Evolutionary conservation across 1,284 basidiomycete genomes (phyloP).

Genomic region (Ganoderma lucidum): DNA sequence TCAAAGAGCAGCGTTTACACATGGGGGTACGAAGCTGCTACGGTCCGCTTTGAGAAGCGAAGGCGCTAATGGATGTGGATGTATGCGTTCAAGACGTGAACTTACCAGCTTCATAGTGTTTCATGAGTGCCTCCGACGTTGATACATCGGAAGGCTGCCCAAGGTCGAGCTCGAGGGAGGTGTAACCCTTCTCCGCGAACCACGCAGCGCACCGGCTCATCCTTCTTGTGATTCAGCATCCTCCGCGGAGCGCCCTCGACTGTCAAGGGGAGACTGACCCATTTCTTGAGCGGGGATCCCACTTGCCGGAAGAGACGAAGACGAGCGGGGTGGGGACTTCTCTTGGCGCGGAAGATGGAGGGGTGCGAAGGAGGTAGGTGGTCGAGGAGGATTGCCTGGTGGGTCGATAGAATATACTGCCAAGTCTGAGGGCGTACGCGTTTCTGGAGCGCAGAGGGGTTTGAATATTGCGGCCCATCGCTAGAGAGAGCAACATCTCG

Average conservation of each 20-base stretch:
- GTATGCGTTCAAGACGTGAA: background rate
- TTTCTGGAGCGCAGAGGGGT: constrained; percentile 14
- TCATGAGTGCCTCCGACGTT: constrained; percentile 42
- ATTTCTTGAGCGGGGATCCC: constrained; percentile 29
- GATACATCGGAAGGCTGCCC: constrained; percentile 39
- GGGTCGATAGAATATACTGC: constrained; percentile 22
- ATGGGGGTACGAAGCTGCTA: background rate
- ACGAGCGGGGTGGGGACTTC: constrained; percentile 62
- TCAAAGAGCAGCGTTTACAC: background rate
- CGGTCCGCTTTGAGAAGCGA: background rate
- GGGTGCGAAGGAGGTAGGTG: constrained; percentile 43
- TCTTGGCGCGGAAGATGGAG: constrained; percentile 51
- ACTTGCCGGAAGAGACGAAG: constrained; percentile 33
- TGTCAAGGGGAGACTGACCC: constrained; percentile 23
- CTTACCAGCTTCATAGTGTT: constrained; percentile 33
- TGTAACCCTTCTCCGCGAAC: constrained; percentile 67
- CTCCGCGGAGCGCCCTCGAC: background rate
- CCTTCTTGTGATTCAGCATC: constrained; percentile 36
- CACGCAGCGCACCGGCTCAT: constrained; percentile 51
- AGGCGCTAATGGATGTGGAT: no score
- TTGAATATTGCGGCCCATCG: background rate
- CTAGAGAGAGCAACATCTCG: constrained; percentile 1
- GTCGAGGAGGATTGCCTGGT: constrained; percentile 24
- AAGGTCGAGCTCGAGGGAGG: constrained; percentile 63
- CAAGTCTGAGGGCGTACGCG: constrained; percentile 21